These are phyloP conservation scores for Psilocybe sp. DNA, from an alignment of 768 basidiomycete species.

Conservation along the genomic window DNA sequence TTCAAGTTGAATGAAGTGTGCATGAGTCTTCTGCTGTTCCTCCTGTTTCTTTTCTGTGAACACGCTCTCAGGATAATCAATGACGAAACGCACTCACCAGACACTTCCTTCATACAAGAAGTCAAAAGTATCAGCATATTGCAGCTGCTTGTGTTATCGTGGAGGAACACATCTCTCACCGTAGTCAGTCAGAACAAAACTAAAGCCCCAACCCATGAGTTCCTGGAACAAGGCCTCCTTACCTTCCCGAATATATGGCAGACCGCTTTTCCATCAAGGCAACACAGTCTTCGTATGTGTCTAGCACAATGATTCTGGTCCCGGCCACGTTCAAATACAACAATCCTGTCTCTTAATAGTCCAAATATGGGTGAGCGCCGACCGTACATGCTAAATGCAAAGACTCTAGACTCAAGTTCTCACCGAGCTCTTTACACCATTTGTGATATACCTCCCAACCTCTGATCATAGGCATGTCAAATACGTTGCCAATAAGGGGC, in stretches of 20 bases:
- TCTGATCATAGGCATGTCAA: constrained; percentile 15
- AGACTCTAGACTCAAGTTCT: background rate
- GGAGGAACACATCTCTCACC: background rate
- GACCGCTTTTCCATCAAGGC: constrained; percentile 43
- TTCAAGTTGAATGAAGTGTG: constrained; percentile 11
- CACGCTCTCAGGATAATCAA: constrained; percentile 4
- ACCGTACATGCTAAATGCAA: background rate
- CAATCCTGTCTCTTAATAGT: constrained; percentile 24
- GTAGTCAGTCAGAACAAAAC: constrained; percentile 10
- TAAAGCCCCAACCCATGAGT: constrained; percentile 18
- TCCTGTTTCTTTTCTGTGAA: constrained; percentile 2
- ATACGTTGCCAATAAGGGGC: constrained; percentile 24
- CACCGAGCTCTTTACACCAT: constrained; percentile 35
- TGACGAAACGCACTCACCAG: background rate
- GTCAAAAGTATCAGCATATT: too few species aligned
- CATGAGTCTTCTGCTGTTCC: background rate
- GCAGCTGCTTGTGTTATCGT: too few species aligned
- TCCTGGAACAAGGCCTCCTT: constrained; percentile 11
- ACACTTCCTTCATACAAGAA: background rate
- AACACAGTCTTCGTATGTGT: constrained; percentile 31
- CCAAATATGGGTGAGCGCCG: background rate
- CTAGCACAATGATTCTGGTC: constrained; percentile 26
- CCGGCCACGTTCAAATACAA: constrained; percentile 27
- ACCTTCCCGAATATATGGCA: constrained; percentile 37
- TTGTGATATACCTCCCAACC: constrained; percentile 22